Evolutionary conservation across 139 green algal species (phyloP).

Genomic region (Edaphochlamys debaryana): DNA sequence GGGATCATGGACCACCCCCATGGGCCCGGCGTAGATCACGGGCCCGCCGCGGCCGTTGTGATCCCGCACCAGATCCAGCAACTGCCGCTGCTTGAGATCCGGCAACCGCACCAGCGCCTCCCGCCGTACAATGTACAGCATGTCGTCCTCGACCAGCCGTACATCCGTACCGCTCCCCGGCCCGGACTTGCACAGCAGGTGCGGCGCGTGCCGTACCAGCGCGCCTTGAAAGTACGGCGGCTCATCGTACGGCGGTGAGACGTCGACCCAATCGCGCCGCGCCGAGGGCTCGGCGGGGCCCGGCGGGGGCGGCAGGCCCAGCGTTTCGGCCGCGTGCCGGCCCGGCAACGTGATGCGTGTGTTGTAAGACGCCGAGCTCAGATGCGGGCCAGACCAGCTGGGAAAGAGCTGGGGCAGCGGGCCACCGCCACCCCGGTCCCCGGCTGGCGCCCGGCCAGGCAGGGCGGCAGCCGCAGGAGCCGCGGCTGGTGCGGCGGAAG

Average conservation of each 20-base stretch:
- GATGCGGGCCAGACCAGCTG: background rate
- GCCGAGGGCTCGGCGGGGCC: background rate
- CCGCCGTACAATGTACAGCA: background rate
- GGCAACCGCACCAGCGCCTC: slow-evolving; percentile 4
- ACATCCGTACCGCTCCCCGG: too few relatives aligned
- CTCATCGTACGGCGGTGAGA: background rate
- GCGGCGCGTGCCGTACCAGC: slow-evolving; percentile 14
- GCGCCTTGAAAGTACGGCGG: slow-evolving; percentile 12
- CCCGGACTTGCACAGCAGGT: too few relatives aligned
- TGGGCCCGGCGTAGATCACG: slow-evolving; percentile 4
- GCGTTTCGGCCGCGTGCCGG: background rate
- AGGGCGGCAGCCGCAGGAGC: background rate
- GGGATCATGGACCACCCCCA: background rate
- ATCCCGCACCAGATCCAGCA: background rate
- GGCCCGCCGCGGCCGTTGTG: slow-evolving; percentile 26
- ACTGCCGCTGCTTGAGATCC: background rate
- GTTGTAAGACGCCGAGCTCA: background rate
- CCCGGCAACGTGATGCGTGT: slow-evolving; percentile 11
- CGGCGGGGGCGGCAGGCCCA: slow-evolving; percentile 24
- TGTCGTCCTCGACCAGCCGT: slow-evolving; percentile 23
- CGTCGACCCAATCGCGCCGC: slow-evolving; percentile 6
- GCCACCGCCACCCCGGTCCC: background rate
- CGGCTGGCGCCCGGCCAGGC: background rate
- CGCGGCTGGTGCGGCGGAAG: too few relatives aligned
- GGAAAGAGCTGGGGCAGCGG: background rate